Evolutionary conservation across 1,139 yeast species (phyloP).

Genomic region (Pichia sp.): DNA sequence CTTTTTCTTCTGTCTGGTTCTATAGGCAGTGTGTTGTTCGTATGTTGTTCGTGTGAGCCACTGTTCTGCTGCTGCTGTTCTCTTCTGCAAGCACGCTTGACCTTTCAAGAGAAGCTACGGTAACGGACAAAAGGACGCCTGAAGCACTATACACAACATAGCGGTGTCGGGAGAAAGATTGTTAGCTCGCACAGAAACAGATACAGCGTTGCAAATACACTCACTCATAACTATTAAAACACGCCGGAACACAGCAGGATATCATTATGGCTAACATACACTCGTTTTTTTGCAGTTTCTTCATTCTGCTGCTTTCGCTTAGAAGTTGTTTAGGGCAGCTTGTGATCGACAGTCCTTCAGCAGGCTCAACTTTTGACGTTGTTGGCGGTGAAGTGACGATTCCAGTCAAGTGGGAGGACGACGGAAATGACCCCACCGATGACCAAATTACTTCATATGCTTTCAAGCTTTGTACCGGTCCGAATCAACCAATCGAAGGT

Average conservation of each 20-base stretch:
- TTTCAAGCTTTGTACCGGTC: constrained; percentile 66
- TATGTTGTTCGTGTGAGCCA: not conserved
- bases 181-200: not conserved
- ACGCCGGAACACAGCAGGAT: not conserved
- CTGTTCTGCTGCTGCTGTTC: not conserved
- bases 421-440: constrained; percentile 46
- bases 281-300: constrained; percentile 6
- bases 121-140: no score
- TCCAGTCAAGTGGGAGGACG: constrained; percentile 60
- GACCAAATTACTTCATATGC: constrained; percentile 43
- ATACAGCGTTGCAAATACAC: not conserved
- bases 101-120: no score
- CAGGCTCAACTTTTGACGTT: constrained; percentile 48
- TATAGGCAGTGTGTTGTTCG: not conserved
- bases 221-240: not conserved
- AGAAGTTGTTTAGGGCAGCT: constrained; percentile 47
- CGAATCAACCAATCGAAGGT: constrained; percentile 34
- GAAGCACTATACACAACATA: not conserved
- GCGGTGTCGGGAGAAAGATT: not conserved
- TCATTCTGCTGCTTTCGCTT: constrained; percentile 16
- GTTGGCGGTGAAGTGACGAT: constrained; percentile 47
- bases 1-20: not conserved
- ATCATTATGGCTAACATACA: constrained; percentile 1
- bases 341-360: constrained; percentile 46
- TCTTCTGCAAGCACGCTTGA: no score